These are phyloP conservation scores for Ascochyta rabiei DNA, from an alignment of 2,329 filamentous ascomycete genomes.

Conservation along the genomic window DNA sequence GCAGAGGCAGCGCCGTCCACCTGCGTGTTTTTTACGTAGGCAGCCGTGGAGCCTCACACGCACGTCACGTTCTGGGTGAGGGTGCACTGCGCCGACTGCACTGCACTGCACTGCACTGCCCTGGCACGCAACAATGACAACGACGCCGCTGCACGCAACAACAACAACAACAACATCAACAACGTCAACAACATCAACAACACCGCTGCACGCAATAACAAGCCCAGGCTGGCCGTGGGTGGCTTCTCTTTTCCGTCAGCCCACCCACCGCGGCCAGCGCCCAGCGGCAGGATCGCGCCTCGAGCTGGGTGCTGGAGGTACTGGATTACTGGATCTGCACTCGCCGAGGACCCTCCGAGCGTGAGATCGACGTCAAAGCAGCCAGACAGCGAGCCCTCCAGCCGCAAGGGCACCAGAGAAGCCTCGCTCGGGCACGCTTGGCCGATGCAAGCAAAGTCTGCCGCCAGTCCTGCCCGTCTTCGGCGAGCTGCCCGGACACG, in stretches of 20 bases:
- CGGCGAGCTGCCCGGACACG: neutral
- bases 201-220: too few relatives aligned
- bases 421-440: constrained; percentile 15
- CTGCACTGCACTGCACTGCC: too few relatives aligned
- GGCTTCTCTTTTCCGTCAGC: neutral
- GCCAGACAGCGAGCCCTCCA: constrained; percentile 10
- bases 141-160: too few relatives aligned
- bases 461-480: constrained; percentile 10
- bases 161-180: too few relatives aligned
- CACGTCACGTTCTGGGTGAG: too few relatives aligned
- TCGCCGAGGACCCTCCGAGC: constrained; percentile 19
- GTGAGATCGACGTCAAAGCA: constrained; percentile 16
- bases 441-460: constrained; percentile 9
- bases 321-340: constrained; percentile 19
- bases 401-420: constrained; percentile 6
- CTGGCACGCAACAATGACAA: too few relatives aligned
- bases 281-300: neutral
- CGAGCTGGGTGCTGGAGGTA: neutral
- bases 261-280: neutral
- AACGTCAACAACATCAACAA: too few relatives aligned
- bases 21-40: neutral
- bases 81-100: too few relatives aligned
- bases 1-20: neutral
- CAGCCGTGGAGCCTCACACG: neutral
- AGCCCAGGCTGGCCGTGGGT: too few relatives aligned